Evolutionary conservation across 441 rosid species (phyloP).

Genomic region (Gossypium laxum): DNA sequence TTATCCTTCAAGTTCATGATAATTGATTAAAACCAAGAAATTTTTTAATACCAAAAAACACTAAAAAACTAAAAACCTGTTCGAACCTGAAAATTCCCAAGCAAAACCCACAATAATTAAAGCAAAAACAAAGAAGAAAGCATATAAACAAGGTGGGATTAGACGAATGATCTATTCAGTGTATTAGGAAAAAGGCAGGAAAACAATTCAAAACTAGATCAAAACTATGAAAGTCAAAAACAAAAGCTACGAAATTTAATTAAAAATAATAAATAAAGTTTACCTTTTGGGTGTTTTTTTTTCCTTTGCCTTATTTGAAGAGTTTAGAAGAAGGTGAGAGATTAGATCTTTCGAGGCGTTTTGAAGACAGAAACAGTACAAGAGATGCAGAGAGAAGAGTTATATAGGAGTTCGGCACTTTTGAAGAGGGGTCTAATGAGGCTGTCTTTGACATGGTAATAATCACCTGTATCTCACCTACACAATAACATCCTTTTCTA

Average conservation of each 20-base stretch:
- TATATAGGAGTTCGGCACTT: background rate
- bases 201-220: background rate
- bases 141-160: background rate
- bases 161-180: background rate
- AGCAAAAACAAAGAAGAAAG: background rate
- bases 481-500: background rate
- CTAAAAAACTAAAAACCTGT: background rate
- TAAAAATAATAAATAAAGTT: background rate
- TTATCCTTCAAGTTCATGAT: background rate
- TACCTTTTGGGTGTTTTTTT: background rate
- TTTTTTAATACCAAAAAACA: background rate
- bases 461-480: slow-evolving; percentile 6
- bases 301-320: background rate
- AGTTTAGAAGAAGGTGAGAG: background rate
- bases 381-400: background rate
- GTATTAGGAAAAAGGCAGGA: background rate
- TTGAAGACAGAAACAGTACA: background rate
- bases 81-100: background rate
- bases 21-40: background rate
- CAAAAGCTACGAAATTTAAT: background rate
- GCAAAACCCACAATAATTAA: background rate
- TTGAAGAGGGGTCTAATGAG: background rate
- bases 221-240: background rate
- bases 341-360: background rate
- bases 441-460: background rate